Conservation (phyloP, 176 grass and related monocot genomes). For the Lolium perenne region DNA sequence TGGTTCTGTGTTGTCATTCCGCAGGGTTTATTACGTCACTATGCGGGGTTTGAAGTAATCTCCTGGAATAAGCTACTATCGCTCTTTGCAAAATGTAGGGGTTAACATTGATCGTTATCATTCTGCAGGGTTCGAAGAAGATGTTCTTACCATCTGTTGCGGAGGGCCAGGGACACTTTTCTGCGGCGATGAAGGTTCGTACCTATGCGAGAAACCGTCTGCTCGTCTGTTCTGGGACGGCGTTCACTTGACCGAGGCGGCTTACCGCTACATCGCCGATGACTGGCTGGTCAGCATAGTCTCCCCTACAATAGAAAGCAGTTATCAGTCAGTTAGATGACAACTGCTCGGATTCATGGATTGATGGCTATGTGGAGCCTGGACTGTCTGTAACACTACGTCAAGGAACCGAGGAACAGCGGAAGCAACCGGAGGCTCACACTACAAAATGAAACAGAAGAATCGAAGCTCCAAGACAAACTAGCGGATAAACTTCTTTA, state of each 20-base stretch:
- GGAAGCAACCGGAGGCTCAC: background rate
- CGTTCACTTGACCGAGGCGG: conserved; percentile 45
- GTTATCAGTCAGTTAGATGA: background rate
- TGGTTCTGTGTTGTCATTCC: too few species aligned
- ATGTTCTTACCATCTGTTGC: conserved; percentile 32
- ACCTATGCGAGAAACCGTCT: conserved; percentile 29
- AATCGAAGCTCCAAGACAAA: background rate
- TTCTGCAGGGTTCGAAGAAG: conserved; percentile 34
- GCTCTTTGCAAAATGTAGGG: background rate
- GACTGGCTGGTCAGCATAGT: conserved; percentile 20
- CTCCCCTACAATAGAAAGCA: background rate
- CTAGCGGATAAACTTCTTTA: background rate
- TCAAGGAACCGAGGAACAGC: background rate
- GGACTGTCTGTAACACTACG: background rate
- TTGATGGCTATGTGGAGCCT: conserved; percentile 6
- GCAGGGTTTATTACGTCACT: too few species aligned
- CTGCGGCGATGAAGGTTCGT: background rate
- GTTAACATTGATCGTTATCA: background rate
- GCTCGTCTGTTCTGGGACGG: conserved; percentile 40
- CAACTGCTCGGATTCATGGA: background rate
- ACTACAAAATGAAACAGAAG: too few species aligned
- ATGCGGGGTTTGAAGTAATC: too few species aligned
- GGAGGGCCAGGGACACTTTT: conserved; percentile 21
- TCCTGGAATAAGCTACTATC: too few species aligned
- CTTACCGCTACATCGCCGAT: conserved; percentile 27